Evolutionary conservation across 192 early-diverging fungal species (phyloP).

Genomic region (Coemansia sp.): DNA sequence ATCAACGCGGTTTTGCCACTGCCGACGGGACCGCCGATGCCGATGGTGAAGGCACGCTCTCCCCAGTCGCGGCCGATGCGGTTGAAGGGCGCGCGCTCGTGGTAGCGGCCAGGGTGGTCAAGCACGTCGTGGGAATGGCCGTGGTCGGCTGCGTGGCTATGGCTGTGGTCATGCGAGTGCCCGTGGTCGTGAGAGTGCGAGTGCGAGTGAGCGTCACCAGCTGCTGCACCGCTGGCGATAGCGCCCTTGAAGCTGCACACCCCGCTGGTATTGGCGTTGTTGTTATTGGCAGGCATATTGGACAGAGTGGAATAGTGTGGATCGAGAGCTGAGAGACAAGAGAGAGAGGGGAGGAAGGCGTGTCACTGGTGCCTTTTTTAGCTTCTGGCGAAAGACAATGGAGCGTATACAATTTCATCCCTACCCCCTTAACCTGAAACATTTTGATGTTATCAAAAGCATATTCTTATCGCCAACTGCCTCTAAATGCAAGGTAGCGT

Average conservation of each 20-base stretch:
- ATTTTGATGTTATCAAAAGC: background rate
- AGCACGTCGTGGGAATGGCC: constrained; percentile 92
- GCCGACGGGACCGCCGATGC: constrained; percentile 95
- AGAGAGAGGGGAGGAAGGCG: background rate
- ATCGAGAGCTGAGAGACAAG: background rate
- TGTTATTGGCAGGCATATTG: constrained; percentile 9
- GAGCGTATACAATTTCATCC: background rate
- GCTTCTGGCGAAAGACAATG: background rate
- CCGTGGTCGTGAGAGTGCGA: constrained; percentile 31
- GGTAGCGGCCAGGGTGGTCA: constrained; percentile 84
- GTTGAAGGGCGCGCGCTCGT: constrained; percentile 72
- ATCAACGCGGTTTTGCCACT: constrained; percentile 94
- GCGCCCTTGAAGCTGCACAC: constrained; percentile 50
- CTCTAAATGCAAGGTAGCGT: background rate
- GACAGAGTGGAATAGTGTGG: background rate
- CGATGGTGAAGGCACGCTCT: constrained; percentile 93
- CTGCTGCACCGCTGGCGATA: constrained; percentile 8
- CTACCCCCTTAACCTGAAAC: background rate
- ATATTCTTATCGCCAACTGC: background rate
- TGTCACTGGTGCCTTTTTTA: background rate
- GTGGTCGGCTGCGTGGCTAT: constrained; percentile 69
- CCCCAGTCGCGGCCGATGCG: constrained; percentile 82
- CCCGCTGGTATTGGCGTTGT: constrained; percentile 5
- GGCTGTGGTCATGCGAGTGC: constrained; percentile 40
- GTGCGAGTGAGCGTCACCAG: background rate